These are phyloP conservation scores for Wickerhamiella dianesei DNA, from an alignment of 805 yeast genomes.

Conservation along the genomic window DNA sequence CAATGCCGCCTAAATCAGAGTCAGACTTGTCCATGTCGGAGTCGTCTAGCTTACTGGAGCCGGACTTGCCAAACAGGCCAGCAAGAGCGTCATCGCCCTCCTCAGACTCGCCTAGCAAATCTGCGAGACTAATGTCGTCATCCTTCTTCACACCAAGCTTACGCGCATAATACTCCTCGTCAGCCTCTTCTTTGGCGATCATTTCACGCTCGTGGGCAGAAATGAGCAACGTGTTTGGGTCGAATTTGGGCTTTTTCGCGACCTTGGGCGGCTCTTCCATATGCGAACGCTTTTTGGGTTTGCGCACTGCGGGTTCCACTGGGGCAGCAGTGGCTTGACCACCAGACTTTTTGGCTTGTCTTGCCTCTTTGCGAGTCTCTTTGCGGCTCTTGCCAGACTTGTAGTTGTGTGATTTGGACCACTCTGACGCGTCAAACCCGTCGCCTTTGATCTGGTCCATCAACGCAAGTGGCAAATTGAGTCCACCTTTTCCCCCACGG, in stretches of 20 bases:
- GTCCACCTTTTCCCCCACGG: background rate
- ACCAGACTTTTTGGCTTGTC: slow-evolving; percentile 9
- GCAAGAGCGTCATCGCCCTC: slow-evolving; percentile 16
- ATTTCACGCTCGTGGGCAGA: slow-evolving; percentile 36
- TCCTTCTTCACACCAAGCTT: slow-evolving; percentile 54
- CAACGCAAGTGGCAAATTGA: slow-evolving; percentile 14
- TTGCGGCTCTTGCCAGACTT: slow-evolving; percentile 13
- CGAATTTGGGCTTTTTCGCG: slow-evolving; percentile 18
- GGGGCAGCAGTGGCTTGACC: background rate
- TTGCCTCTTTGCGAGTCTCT: slow-evolving; percentile 14
- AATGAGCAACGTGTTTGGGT: slow-evolving; percentile 14
- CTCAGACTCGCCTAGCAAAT: slow-evolving; percentile 53
- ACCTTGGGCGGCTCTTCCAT: background rate
- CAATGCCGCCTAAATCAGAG: background rate
- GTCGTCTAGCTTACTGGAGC: slow-evolving; percentile 10
- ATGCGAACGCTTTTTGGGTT: background rate
- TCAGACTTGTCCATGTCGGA: slow-evolving; percentile 8
- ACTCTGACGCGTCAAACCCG: slow-evolving; percentile 10
- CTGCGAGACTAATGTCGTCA: slow-evolving; percentile 69
- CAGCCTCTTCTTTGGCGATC: slow-evolving; percentile 53
- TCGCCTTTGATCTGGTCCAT: slow-evolving; percentile 11
- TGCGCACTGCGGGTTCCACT: background rate
- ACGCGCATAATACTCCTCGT: slow-evolving; percentile 70
- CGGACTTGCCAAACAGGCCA: slow-evolving; percentile 12
- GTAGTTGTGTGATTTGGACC: slow-evolving; percentile 17